phyloP scores from a whole-genome alignment of 257 asterid genomes.

The Ilex asprella region DNA sequence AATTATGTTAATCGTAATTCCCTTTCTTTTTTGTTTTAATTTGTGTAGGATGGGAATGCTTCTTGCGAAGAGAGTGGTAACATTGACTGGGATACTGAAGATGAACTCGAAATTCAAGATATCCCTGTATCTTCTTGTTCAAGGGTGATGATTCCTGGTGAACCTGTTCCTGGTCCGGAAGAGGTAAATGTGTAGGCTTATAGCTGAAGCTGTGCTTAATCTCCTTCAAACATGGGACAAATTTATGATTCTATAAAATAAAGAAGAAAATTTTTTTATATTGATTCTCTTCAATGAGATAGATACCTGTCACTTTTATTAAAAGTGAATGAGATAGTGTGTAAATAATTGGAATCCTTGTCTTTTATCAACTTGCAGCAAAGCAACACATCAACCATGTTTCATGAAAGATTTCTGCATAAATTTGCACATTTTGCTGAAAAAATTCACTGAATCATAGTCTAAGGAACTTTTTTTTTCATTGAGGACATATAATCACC shows the following conservation, averaged over 20 bases:
- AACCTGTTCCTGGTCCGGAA: conserved; percentile 1
- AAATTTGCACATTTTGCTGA: too few relatives aligned
- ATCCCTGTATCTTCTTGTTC: conserved; percentile 6
- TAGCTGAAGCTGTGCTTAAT: neutral
- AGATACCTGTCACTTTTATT: neutral
- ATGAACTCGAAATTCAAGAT: conserved; percentile 26
- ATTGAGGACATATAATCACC: too few relatives aligned
- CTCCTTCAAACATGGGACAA: neutral
- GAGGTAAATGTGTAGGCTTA: conserved; percentile 7
- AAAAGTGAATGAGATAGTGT: neutral
- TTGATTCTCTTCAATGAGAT: too few relatives aligned
- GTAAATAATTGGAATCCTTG: neutral
- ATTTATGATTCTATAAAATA: neutral
- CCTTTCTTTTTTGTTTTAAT: neutral
- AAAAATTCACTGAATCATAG: too few relatives aligned
- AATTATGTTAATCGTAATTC: neutral
- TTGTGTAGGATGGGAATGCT: conserved; percentile 19
- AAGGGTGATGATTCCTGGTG: conserved; percentile 2
- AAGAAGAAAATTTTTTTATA: neutral
- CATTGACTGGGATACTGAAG: conserved; percentile 38
- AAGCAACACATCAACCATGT: neutral
- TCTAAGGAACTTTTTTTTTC: too few relatives aligned
- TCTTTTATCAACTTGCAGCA: neutral
- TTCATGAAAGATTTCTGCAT: too few relatives aligned
- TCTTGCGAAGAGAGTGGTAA: conserved; percentile 22